phyloP scores from a whole-genome alignment of 495 filamentous ascomycete genomes.

The Trichoderma orchidacearum region DNA sequence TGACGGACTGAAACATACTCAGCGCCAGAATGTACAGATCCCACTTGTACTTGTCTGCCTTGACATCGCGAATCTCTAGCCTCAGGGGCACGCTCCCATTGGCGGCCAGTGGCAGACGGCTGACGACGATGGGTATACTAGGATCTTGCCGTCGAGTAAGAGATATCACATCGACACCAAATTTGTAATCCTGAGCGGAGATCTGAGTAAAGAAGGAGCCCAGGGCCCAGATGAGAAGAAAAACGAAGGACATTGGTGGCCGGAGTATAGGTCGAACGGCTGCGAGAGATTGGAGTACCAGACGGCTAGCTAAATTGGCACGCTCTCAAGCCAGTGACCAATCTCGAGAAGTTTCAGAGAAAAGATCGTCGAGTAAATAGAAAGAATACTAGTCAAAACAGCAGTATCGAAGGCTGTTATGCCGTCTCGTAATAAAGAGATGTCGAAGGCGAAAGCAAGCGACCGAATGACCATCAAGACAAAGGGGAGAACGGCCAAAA shows the following conservation, averaged over 20 bases:
- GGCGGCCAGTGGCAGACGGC: slow-evolving; percentile 13
- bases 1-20: slow-evolving; percentile 27
- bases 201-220: background rate
- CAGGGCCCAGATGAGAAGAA: background rate
- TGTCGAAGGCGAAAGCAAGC: no score
- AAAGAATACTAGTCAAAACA: no score
- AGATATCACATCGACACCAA: slow-evolving; percentile 42
- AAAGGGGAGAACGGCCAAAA: no score
- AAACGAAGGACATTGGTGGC: background rate
- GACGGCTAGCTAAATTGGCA: no score
- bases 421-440: no score
- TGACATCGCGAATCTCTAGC: slow-evolving; percentile 35
- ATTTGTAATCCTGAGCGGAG: background rate
- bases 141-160: background rate
- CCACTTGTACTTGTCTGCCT: slow-evolving; percentile 35
- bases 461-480: no score
- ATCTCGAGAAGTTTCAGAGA: no score
- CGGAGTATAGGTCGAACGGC: no score
- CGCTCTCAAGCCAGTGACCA: no score
- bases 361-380: no score
- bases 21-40: slow-evolving; percentile 39
- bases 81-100: slow-evolving; percentile 13
- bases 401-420: no score
- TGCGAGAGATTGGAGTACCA: no score
- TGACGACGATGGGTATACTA: slow-evolving; percentile 3